Evolutionary conservation across 768 basidiomycete species (phyloP), one percentile per base, ranked within the genome.

Genomic region (Termitomyces sp.): DNA sequence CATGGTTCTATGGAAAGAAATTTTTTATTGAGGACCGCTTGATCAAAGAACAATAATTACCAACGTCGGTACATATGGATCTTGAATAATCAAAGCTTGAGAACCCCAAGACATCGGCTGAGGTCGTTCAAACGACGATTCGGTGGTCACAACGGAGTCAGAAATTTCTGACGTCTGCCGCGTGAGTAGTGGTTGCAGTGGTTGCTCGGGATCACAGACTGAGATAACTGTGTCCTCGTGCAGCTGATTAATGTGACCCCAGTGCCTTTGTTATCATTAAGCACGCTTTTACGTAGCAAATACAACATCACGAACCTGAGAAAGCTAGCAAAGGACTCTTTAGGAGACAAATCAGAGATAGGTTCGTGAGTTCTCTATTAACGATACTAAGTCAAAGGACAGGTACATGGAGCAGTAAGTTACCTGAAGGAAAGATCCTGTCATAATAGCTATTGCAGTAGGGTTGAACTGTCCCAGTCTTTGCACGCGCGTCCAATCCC

Each of bases 81-180:
- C 70, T 43, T 47, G 63, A 4, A 71, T 54, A 16, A 68, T 59
- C 28, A 70, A 49, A 30, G 61, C 58, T 30, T 64, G 65, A 7
- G 24, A 28, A 52, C 26, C 20, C 63, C 61, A 67, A 44, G 24
- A 53, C 42, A 35, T 20, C 24, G 59, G 58, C 28, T 48, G 40
- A 52, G 35, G 28, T 12, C 16, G 18, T 16, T 16, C 24, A 6
- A n/a, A 12, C 22, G 9, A 51, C 33, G 50, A 7, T 20, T 51
- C 7, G 3, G 28, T 30, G 46, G 13, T 30, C 30, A 5, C 10
- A 47, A 28, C 5, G 22, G 35, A 4, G 9, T 26, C 50, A 10
- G 48, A 22, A 3, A 7, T 14, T 33, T 49, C 6, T 9, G 13
- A 38, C n/a, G 22, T 36, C 35, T 24, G 24, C 24, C 50, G 50